Percentiles rank a stretch among this genome's conserved stretches.
phyloP scores from a whole-genome alignment of 345 rosid species.

The Acer saccharum region DNA sequence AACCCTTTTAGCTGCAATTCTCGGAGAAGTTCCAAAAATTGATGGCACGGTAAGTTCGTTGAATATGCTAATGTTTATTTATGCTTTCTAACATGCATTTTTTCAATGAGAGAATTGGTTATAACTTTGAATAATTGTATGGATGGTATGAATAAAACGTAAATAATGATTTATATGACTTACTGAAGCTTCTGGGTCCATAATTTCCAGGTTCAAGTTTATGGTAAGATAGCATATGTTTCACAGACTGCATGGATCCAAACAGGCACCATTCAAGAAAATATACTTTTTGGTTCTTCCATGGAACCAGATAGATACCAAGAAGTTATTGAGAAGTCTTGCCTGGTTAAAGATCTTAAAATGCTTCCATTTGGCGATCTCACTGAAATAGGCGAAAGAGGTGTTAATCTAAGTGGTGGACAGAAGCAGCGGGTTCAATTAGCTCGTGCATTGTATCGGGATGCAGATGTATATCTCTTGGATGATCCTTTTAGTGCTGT shows the following conservation, averaged over 20 bases:
- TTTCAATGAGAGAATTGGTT: neutral
- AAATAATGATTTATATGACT: neutral
- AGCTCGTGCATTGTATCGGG: constrained; percentile 56
- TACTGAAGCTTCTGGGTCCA: neutral
- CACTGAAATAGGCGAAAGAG: constrained; percentile 58
- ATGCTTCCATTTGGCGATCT: constrained; percentile 52
- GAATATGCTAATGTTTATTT: neutral
- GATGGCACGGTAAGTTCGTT: constrained; percentile 44
- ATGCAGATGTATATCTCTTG: constrained; percentile 59
- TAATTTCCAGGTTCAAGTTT: constrained; percentile 32
- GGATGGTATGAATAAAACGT: no score
- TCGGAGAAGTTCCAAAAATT: constrained; percentile 56
- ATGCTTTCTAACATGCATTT: neutral
- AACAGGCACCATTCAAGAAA: constrained; percentile 49
- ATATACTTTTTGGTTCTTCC: constrained; percentile 50
- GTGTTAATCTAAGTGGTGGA: constrained; percentile 64
- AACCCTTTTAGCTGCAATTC: constrained; percentile 53
- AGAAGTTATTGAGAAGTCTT: constrained; percentile 41
- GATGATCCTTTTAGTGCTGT: constrained; percentile 68
- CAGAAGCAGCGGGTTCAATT: constrained; percentile 64
- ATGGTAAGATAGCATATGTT: constrained; percentile 57
- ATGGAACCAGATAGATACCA: constrained; percentile 41
- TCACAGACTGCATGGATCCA: constrained; percentile 65
- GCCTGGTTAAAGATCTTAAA: constrained; percentile 47
- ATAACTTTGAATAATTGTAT: no score